phyloP scores from a whole-genome alignment of 495 filamentous ascomycete species.

The Aspergillus sclerotioniger region DNA sequence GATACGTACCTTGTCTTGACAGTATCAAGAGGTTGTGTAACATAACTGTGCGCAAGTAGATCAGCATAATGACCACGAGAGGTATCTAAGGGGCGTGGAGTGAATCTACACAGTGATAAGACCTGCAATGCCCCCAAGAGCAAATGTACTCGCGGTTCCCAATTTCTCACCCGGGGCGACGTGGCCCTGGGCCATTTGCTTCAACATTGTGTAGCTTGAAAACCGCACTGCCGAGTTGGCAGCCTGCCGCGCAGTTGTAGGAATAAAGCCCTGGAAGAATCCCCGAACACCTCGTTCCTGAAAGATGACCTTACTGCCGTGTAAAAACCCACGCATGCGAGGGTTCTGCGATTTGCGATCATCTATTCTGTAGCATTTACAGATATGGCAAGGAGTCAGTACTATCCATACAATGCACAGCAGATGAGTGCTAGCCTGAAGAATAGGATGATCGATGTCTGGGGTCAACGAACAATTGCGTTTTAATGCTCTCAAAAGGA shows the following conservation, averaged over 20 bases:
- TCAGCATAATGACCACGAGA: neutral
- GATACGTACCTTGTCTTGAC: slow-evolving; percentile 75
- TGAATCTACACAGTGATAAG: slow-evolving; percentile 83
- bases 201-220: slow-evolving; percentile 82
- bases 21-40: slow-evolving; percentile 88
- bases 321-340: slow-evolving; percentile 87
- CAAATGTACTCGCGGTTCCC: slow-evolving; percentile 84
- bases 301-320: slow-evolving; percentile 82
- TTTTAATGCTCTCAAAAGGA: slow-evolving; percentile 98
- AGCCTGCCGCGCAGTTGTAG: slow-evolving; percentile 90
- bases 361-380: slow-evolving; percentile 64
- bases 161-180: slow-evolving; percentile 93
- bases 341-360: slow-evolving; percentile 87
- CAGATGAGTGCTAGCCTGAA: neutral
- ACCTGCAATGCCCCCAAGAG: slow-evolving; percentile 84
- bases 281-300: slow-evolving; percentile 84
- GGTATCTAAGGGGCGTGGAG: neutral
- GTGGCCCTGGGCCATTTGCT: slow-evolving; percentile 88
- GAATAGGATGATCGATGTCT: neutral
- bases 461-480: slow-evolving; percentile 61
- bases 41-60: slow-evolving; percentile 41
- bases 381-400: slow-evolving; percentile 3
- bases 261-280: slow-evolving; percentile 96
- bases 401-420: neutral
- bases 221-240: slow-evolving; percentile 92